A percentile compares a stretch with the other conserved stretches of the same genome.
These are phyloP conservation scores for Dipodascus albidus DNA, from an alignment of 805 yeast species.

Conservation along the genomic window DNA sequence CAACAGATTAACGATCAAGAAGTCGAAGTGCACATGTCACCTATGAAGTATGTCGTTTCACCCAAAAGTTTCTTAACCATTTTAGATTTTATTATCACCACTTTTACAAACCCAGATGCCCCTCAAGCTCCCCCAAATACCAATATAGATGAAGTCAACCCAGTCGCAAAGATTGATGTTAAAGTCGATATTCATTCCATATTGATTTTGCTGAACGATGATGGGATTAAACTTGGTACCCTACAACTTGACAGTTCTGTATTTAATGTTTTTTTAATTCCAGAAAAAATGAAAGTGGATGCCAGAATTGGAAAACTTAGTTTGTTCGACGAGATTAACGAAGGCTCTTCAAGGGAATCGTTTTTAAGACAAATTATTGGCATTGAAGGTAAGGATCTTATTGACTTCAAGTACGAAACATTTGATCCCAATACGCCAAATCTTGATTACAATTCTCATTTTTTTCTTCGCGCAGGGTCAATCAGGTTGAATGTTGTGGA, in stretches of 20 bases:
- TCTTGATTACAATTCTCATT: conserved; percentile 36
- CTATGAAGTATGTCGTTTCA: conserved; percentile 61
- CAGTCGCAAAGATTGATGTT: conserved; percentile 37
- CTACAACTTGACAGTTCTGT: conserved; percentile 63
- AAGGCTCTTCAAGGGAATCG: conserved; percentile 42
- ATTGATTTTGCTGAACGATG: conserved; percentile 67
- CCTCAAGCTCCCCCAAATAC: conserved; percentile 29
- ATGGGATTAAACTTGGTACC: conserved; percentile 71
- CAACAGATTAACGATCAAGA: conserved; percentile 51
- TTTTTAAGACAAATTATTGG: conserved; percentile 53
- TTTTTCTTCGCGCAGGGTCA: conserved; percentile 65
- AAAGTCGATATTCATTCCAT: conserved; percentile 61
- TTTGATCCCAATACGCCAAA: conserved; percentile 46
- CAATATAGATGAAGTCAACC: background rate
- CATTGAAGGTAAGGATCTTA: conserved; percentile 72
- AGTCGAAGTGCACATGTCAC: conserved; percentile 61
- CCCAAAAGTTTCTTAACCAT: conserved; percentile 70
- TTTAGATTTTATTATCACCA: conserved; percentile 69
- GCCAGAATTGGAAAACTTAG: conserved; percentile 71
- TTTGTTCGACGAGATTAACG: conserved; percentile 64
- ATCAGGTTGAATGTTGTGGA: conserved; percentile 70
- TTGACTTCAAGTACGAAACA: conserved; percentile 77
- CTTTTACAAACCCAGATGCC: conserved; percentile 73
- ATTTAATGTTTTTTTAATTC: conserved; percentile 51
- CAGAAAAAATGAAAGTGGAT: conserved; percentile 63